Percentiles rank a stretch among this genome's conserved stretches.
Evolutionary conservation across 31 red algal genomes (phyloP).

Genomic region (Odonthalia washingtoniensis): DNA sequence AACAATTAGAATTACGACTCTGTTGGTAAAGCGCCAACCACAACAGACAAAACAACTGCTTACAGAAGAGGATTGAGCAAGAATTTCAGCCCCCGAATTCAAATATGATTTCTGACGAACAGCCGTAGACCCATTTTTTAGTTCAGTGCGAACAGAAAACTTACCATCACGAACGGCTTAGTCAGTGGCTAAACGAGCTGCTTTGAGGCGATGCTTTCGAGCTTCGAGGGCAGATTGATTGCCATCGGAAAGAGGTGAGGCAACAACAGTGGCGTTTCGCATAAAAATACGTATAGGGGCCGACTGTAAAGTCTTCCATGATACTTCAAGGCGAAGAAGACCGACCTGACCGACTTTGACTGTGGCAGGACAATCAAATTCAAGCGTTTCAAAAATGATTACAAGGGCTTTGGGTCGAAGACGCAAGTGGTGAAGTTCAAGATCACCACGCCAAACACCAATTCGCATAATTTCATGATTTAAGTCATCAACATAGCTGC

Average conservation of each 20-base stretch:
- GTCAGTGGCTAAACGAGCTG: constrained; percentile 80
- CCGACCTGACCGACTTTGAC: constrained; percentile 88
- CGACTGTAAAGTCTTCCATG: constrained; percentile 94
- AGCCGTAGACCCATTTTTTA: not conserved
- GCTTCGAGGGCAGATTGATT: constrained; percentile 74
- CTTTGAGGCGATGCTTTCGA: constrained; percentile 80
- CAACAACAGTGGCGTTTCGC: constrained; percentile 83
- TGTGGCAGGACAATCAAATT: constrained; percentile 76
- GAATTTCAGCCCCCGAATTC: constrained; percentile 30
- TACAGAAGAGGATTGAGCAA: not conserved
- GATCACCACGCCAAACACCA: constrained; percentile 94
- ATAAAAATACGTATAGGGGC: constrained; percentile 84
- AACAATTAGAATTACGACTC: constrained; percentile 81
- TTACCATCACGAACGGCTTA: constrained; percentile 86
- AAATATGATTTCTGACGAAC: not conserved
- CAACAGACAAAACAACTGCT: constrained; percentile 43
- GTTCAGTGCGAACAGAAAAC: constrained; percentile 56
- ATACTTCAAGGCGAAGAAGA: constrained; percentile 84
- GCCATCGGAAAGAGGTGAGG: constrained; percentile 79
- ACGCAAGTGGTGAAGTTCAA: constrained; percentile 84
- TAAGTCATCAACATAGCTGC: constrained; percentile 95
- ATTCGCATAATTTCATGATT: constrained; percentile 87
- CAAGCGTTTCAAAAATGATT: constrained; percentile 88
- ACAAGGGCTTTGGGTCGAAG: constrained; percentile 91
- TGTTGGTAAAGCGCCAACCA: constrained; percentile 78